phyloP scores from a whole-genome alignment of 176 grass and related monocot species.

The Oryza glumipatula region DNA sequence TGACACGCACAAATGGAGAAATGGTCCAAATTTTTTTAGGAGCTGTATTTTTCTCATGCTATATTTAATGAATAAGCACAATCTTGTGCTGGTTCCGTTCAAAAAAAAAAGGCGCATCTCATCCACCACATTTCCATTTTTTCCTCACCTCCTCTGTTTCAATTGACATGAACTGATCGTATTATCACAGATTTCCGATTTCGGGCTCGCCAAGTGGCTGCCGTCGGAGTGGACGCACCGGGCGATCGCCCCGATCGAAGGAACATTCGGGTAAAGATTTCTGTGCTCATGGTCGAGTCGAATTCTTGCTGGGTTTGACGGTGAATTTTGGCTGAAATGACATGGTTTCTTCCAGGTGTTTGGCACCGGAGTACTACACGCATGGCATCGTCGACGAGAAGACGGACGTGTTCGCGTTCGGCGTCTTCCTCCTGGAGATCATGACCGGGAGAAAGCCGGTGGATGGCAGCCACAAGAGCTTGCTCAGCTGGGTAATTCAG shows the following conservation, averaged over 20 bases:
- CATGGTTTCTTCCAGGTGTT: conserved; percentile 49
- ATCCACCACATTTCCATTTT: neutral
- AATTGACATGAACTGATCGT: neutral
- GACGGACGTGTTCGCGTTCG: conserved; percentile 94
- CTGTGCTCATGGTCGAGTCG: neutral
- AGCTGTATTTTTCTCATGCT: no score
- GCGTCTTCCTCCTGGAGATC: conserved; percentile 94
- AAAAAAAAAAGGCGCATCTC: no score
- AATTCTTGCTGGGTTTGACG: no score
- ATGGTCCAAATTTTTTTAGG: no score
- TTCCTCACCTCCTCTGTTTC: neutral
- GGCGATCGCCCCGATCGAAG: conserved; percentile 88
- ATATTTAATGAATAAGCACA: no score
- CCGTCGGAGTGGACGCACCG: conserved; percentile 92
- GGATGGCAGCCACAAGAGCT: conserved; percentile 77
- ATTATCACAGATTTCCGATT: conserved; percentile 75
- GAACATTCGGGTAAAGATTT: conserved; percentile 71
- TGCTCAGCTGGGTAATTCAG: conserved; percentile 70
- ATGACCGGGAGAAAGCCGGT: conserved; percentile 80
- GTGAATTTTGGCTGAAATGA: neutral
- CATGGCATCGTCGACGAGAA: conserved; percentile 92
- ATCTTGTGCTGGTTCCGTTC: no score
- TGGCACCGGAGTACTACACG: conserved; percentile 97
- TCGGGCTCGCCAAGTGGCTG: conserved; percentile 94
- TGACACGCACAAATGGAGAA: no score